phyloP scores from a whole-genome alignment of 2,329 filamentous ascomycete genomes.

The Cercospora citrullina region DNA sequence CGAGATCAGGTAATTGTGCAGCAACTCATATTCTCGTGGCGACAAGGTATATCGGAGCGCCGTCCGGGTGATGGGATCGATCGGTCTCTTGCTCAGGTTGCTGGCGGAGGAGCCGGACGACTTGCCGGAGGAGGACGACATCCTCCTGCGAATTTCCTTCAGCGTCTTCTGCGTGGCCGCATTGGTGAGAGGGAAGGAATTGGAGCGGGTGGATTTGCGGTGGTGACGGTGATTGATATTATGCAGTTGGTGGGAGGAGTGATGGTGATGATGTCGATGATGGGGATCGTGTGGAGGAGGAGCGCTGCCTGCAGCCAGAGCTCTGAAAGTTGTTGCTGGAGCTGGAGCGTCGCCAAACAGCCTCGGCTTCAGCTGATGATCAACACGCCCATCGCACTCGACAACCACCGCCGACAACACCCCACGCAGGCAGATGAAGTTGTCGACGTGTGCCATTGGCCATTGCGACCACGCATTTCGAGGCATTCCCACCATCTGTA shows the following conservation, averaged over 20 bases:
- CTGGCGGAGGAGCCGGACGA: constrained; percentile 17
- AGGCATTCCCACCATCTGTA: neutral
- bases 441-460: constrained; percentile 4
- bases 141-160: constrained; percentile 16
- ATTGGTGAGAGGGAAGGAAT: constrained; percentile 1
- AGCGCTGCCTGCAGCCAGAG: neutral
- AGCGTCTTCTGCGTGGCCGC: constrained; percentile 10
- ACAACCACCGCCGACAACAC: constrained; percentile 4
- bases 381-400: constrained; percentile 12
- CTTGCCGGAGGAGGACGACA: constrained; percentile 17
- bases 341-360: constrained; percentile 1
- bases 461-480: neutral
- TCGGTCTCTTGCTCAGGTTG: constrained; percentile 26
- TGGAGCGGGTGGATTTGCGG: neutral
- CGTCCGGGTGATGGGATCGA: constrained; percentile 78
- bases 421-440: constrained; percentile 7
- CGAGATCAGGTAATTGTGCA: constrained; percentile 81
- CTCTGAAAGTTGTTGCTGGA: neutral
- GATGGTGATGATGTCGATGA: neutral
- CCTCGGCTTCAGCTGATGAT: constrained; percentile 12
- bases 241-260: neutral
- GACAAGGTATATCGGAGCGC: constrained; percentile 81
- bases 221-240: neutral
- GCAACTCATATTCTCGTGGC: constrained; percentile 78
- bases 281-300: neutral